Percentiles rank a stretch among this genome's conserved stretches.
These are phyloP conservation scores for Penicillium coprophilum DNA, from an alignment of 495 filamentous ascomycete genomes.

Conservation along the genomic window DNA sequence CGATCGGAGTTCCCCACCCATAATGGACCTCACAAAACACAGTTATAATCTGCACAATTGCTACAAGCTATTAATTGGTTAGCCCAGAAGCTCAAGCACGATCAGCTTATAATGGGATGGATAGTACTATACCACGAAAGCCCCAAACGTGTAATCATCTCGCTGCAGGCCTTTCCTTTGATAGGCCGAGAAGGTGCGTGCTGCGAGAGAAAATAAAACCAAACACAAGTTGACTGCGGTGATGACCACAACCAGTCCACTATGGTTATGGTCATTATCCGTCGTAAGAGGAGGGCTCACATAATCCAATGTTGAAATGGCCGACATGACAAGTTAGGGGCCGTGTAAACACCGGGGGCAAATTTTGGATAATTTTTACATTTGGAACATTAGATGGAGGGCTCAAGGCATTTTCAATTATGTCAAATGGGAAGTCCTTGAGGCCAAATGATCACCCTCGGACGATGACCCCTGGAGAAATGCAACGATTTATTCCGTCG, in stretches of 20 bases:
- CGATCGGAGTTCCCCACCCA: not conserved
- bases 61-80: no score
- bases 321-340: not conserved
- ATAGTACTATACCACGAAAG: slow-evolving; percentile 21
- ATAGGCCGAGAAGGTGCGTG: slow-evolving; percentile 20
- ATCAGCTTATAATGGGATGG: not conserved
- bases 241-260: slow-evolving; percentile 29
- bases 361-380: not conserved
- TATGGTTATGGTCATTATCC: slow-evolving; percentile 31
- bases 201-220: slow-evolving; percentile 20
- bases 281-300: slow-evolving; percentile 25
- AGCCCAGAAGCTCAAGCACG: not conserved
- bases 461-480: no score
- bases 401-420: not conserved
- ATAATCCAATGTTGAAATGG: slow-evolving; percentile 1
- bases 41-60: no score
- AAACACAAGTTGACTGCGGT: slow-evolving; percentile 26
- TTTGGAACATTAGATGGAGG: not conserved
- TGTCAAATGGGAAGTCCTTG: not conserved
- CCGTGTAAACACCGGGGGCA: no score
- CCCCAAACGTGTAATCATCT: slow-evolving; percentile 27
- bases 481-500: not conserved
- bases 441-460: not conserved
- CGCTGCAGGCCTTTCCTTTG: slow-evolving; percentile 15
- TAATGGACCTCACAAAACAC: no score